These are phyloP conservation scores for Xylaria arbuscula DNA, from an alignment of 2,329 filamentous ascomycete genomes.

Conservation along the genomic window DNA sequence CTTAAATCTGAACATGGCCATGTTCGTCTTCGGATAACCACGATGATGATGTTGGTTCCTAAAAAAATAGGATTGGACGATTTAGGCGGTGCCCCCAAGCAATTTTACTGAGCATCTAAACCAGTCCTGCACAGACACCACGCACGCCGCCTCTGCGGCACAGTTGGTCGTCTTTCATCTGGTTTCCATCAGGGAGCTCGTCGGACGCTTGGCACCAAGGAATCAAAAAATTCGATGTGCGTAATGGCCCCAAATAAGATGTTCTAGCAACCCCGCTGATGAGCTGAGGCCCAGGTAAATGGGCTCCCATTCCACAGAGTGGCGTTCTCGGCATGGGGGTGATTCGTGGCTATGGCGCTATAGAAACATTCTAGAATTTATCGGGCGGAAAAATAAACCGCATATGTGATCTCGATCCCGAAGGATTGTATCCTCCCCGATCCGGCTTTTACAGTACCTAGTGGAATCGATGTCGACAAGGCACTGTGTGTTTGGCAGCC, in stretches of 20 bases:
- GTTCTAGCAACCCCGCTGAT: background rate
- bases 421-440: background rate
- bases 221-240: background rate
- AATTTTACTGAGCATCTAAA: constrained; percentile 19
- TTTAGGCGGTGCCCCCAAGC: background rate
- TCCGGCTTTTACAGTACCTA: background rate
- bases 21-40: background rate
- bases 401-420: background rate
- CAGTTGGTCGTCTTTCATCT: background rate
- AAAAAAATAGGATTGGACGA: background rate
- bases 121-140: constrained; percentile 9
- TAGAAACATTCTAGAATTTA: constrained; percentile 30
- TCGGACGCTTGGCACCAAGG: constrained; percentile 14
- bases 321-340: constrained; percentile 7
- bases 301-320: background rate
- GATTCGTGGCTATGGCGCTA: constrained; percentile 10
- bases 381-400: background rate
- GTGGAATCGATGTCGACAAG: background rate
- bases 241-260: constrained; percentile 18
- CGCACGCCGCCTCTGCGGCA: constrained; percentile 9
- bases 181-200: background rate
- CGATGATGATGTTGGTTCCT: background rate
- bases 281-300: constrained; percentile 15
- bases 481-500: background rate
- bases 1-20: constrained; percentile 3